phyloP scores from a whole-genome alignment of 2,329 filamentous ascomycete species.

The Hymenoscyphus repandus region DNA sequence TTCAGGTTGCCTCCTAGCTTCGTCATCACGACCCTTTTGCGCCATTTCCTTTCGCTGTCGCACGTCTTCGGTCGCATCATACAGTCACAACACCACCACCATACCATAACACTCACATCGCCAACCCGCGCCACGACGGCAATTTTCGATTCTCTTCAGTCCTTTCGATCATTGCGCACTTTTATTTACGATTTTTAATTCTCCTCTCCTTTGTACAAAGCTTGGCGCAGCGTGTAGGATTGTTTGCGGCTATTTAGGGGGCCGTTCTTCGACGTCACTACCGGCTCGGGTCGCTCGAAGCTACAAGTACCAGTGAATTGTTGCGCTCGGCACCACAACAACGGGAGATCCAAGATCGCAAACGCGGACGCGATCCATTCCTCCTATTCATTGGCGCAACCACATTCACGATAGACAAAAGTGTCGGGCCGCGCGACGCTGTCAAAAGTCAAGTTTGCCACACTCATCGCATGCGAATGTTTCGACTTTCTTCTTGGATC shows the following conservation, averaged over 20 bases:
- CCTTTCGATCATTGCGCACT: slow-evolving; percentile 13
- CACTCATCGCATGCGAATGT: slow-evolving; percentile 46
- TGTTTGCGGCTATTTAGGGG: slow-evolving; percentile 2
- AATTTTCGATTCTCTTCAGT: slow-evolving; percentile 22
- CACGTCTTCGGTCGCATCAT: background rate
- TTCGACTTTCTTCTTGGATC: slow-evolving; percentile 50
- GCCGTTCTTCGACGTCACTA: slow-evolving; percentile 7
- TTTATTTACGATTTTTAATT: slow-evolving; percentile 23
- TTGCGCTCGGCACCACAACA: slow-evolving; percentile 10
- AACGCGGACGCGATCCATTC: slow-evolving; percentile 2
- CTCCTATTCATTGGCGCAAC: slow-evolving; percentile 8
- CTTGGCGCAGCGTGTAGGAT: slow-evolving; percentile 8
- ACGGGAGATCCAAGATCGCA: background rate
- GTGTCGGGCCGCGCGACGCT: slow-evolving; percentile 12
- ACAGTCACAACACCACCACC: slow-evolving; percentile 3
- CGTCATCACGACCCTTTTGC: slow-evolving; percentile 8
- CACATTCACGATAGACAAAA: background rate
- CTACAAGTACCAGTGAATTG: background rate
- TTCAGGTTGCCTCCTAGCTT: slow-evolving; percentile 2
- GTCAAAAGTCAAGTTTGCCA: background rate
- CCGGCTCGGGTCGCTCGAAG: slow-evolving; percentile 2
- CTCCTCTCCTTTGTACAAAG: slow-evolving; percentile 16
- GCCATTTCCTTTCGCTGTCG: slow-evolving; percentile 1
- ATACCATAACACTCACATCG: slow-evolving; percentile 7
- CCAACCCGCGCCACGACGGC: slow-evolving; percentile 18